phyloP scores from a whole-genome alignment of 2,329 filamentous ascomycete species.

The Colletotrichum liaoningense region DNA sequence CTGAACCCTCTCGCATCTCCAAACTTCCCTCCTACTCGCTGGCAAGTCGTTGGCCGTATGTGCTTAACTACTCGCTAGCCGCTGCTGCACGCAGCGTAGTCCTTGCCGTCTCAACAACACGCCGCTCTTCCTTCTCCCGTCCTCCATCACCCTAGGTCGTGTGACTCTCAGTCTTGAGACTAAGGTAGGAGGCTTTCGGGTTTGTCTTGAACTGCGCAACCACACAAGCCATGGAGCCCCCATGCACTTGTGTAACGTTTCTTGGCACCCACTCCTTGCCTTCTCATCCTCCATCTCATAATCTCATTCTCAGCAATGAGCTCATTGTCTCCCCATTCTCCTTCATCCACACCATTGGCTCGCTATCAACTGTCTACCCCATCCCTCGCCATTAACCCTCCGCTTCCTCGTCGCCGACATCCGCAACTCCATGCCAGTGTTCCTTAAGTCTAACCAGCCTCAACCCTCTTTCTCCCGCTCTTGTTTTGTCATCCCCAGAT shows the following conservation, averaged over 20 bases:
- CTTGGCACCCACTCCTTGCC: conserved; percentile 21
- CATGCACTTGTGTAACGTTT: conserved; percentile 33
- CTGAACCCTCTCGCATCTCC: not conserved
- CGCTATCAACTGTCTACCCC: not conserved
- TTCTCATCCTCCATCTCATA: conserved; percentile 19
- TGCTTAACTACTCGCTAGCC: not conserved
- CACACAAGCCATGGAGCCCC: conserved; percentile 29
- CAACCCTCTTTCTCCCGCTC: not conserved
- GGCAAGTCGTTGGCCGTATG: not conserved
- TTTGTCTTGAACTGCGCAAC: conserved; percentile 30
- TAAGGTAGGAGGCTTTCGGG: conserved; percentile 22
- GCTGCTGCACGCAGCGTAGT: not conserved
- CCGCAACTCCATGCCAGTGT: conserved; percentile 3
- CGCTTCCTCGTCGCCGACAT: conserved; percentile 6
- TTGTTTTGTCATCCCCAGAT: not conserved
- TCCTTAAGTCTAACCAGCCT: not conserved
- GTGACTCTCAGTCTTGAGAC: conserved; percentile 25
- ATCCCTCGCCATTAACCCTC: not conserved
- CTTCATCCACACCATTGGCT: conserved; percentile 1
- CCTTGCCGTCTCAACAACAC: not conserved
- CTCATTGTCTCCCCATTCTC: conserved; percentile 24
- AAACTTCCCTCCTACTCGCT: not conserved
- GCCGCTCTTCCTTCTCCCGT: not conserved
- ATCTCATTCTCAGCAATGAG: conserved; percentile 22
- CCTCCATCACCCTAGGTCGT: conserved; percentile 22